These are phyloP conservation scores for Delonix regia DNA, from an alignment of 306 rosid genomes.

Conservation along the genomic window DNA sequence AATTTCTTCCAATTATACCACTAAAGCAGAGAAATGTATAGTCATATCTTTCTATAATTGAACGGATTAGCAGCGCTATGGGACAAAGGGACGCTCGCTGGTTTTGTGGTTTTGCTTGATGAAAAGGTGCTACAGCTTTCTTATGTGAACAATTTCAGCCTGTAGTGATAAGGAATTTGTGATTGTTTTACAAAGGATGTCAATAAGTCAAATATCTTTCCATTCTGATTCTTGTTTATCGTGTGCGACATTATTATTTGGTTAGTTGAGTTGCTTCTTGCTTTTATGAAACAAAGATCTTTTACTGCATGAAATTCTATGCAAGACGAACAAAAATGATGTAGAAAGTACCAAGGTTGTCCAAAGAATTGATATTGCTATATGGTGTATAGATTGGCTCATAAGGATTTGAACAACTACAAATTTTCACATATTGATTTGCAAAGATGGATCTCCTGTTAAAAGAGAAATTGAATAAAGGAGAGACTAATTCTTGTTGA, in stretches of 20 bases:
- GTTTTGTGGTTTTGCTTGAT: constrained; percentile 17
- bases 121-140: constrained; percentile 9
- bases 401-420: too few relatives aligned
- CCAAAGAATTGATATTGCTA: background rate
- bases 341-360: background rate
- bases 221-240: background rate
- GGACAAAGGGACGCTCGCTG: background rate
- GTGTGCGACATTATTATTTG: background rate
- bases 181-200: background rate
- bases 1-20: constrained; percentile 8
- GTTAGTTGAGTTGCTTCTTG: background rate
- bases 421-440: too few relatives aligned
- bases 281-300: background rate
- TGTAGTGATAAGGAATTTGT: background rate
- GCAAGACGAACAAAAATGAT: background rate
- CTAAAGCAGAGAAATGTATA: constrained; percentile 21
- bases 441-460: too few relatives aligned
- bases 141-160: background rate
- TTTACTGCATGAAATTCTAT: background rate
- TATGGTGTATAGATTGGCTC: too few relatives aligned
- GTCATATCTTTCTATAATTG: constrained; percentile 12
- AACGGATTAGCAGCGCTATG: background rate
- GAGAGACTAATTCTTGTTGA: too few relatives aligned
- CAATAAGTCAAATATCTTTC: background rate
- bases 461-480: too few relatives aligned